Base-by-base conservation (phyloP, 345 rosid genomes). In the Ailanthus altissimus region DNA sequence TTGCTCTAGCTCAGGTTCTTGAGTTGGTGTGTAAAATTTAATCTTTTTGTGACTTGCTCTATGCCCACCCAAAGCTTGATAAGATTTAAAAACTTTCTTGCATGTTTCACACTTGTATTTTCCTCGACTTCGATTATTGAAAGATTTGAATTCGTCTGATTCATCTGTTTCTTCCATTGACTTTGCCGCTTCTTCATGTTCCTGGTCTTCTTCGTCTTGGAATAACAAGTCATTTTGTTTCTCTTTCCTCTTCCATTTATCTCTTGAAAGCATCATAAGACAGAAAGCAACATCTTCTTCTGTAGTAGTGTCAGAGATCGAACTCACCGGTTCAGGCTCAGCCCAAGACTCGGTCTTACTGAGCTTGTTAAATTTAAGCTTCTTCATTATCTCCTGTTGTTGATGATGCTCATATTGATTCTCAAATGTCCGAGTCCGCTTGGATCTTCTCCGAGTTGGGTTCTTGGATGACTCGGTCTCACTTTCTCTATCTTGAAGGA, bases 61-160 rank as follows among this genome's bases (percentile, higher is more conserved):
- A 75, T 96, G 99, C 0, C 98, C 96, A 63, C 98, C 97, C 53
- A 96, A 77, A 25, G 97, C 99, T 84, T 93, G 98, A 82, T 93
- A 96, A 13, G 99, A 93, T 81, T 88, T 91, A 61, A 96, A 93
- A 66, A 84, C 87, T 78, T 87, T 91, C 8, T 82, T 90, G 79
- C 99, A 96, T 46, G 97, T 92, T 62, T 93, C 97, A 45, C 99
- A 96, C 79, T 80, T 87, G 86, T 88, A 90, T 72, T 85, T 93
- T 11, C 90, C 86, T 79, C 86, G 76, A 50, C 42, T 61, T 86
- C 84, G 74, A 65, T 67, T 83, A 76, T 83, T 81, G 57, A 62
- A 77, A 18, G 73, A 73, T 49, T 77, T 81, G 66, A 74, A 75
- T 69, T 78, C 84, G 32, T 86, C 82, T 5, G 82, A 79, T 67